These are phyloP conservation scores for Heterobasidion irregulare DNA, from an alignment of 1,284 basidiomycete species.

Conservation along the genomic window DNA sequence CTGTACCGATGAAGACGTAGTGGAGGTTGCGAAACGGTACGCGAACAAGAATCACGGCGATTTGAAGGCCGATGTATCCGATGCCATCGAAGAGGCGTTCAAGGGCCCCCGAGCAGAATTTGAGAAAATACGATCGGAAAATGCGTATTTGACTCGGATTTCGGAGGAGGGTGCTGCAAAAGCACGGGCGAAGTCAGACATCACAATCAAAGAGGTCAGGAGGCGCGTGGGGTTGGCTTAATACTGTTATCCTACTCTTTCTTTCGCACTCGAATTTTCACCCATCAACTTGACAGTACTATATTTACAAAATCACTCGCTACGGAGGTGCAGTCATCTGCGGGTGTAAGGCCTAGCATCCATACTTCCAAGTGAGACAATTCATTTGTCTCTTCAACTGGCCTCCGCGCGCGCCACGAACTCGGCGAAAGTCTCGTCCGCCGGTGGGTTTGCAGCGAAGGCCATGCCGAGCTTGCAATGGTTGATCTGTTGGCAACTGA, in stretches of 20 bases:
- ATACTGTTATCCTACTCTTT: background rate
- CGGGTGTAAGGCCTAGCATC: background rate
- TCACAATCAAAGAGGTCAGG: slow-evolving; percentile 66
- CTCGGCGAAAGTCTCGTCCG: background rate
- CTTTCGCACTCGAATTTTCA: background rate
- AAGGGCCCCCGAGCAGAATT: slow-evolving; percentile 66
- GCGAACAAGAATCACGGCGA: slow-evolving; percentile 51
- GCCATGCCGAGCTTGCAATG: slow-evolving; percentile 50
- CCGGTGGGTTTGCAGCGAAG: background rate
- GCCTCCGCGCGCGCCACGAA: background rate
- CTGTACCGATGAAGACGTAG: slow-evolving; percentile 46
- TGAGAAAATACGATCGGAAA: slow-evolving; percentile 53
- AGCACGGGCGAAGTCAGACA: slow-evolving; percentile 53
- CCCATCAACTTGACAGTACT: too few relatives aligned
- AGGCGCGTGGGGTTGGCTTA: slow-evolving; percentile 51
- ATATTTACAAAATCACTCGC: too few relatives aligned
- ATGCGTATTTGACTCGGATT: slow-evolving; percentile 54
- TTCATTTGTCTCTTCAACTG: background rate
- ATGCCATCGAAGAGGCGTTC: slow-evolving; percentile 68
- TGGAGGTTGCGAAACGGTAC: slow-evolving; percentile 42
- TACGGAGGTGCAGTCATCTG: too few relatives aligned
- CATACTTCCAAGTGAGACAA: background rate
- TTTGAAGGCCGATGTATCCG: slow-evolving; percentile 69
- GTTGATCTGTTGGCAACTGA: slow-evolving; percentile 37
- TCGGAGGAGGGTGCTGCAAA: slow-evolving; percentile 56